A percentile compares a stretch with the other conserved stretches of the same genome.
phyloP scores from a whole-genome alignment of 2,329 filamentous ascomycete species.

The Colletotrichum musae region DNA sequence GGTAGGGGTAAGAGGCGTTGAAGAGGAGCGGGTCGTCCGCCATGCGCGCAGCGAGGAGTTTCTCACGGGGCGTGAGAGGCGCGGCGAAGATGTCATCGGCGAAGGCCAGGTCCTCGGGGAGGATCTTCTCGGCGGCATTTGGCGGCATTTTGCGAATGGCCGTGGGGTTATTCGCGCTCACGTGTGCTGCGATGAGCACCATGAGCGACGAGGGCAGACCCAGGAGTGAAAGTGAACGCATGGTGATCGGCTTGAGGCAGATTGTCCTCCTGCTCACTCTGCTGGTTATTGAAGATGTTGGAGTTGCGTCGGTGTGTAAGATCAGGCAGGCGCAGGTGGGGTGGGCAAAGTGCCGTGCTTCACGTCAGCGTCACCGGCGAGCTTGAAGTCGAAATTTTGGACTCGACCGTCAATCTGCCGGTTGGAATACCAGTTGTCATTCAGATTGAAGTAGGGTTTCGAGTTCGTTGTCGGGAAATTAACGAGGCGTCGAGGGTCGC shows the following conservation, averaged over 20 bases:
- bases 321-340: background rate
- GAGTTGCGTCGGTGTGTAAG: constrained; percentile 12
- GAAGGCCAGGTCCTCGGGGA: constrained; percentile 75
- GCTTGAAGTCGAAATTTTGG: background rate
- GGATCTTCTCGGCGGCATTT: constrained; percentile 81
- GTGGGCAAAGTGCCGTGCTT: background rate
- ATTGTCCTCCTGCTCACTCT: background rate
- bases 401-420: background rate
- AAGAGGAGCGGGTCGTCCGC: constrained; percentile 43
- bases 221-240: constrained; percentile 57
- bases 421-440: background rate
- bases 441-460: constrained; percentile 2
- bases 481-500: constrained; percentile 20
- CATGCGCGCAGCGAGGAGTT: constrained; percentile 50
- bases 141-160: constrained; percentile 81
- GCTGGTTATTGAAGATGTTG: constrained; percentile 6
- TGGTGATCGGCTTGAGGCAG: constrained; percentile 44
- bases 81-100: constrained; percentile 42
- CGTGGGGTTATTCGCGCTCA: constrained; percentile 63
- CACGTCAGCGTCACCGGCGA: constrained; percentile 7
- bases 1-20: constrained; percentile 51
- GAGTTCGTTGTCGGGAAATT: constrained; percentile 8
- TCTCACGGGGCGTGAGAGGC: constrained; percentile 47
- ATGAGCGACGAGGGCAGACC: constrained; percentile 61
- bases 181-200: constrained; percentile 58